These are phyloP conservation scores for Gomphus bonarii DNA, from an alignment of 1,284 basidiomycete species.

Conservation along the genomic window DNA sequence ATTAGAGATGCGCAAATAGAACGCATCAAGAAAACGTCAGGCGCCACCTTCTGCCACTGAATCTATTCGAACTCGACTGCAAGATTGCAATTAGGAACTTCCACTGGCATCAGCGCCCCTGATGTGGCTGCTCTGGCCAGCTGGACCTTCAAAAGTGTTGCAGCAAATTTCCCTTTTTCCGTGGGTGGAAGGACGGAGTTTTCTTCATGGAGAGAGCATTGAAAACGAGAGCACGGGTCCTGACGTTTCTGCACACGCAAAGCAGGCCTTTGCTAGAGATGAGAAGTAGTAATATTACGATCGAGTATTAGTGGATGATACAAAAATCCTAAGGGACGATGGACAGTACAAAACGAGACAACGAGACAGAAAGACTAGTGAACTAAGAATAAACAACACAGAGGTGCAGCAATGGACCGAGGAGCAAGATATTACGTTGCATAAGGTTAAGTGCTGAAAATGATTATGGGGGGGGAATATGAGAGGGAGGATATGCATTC, in stretches of 20 bases:
- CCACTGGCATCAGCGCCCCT: slow-evolving; percentile 5
- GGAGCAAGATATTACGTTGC: background rate
- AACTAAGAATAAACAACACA: background rate
- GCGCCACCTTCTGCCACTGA: slow-evolving; percentile 16
- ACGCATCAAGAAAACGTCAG: background rate
- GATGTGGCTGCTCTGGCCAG: slow-evolving; percentile 60
- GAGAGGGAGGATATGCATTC: background rate
- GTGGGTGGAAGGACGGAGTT: slow-evolving; percentile 29
- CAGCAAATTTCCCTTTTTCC: slow-evolving; percentile 67
- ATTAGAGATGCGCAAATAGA: background rate
- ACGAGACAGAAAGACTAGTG: slow-evolving; percentile 11
- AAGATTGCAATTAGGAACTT: slow-evolving; percentile 5
- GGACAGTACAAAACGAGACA: slow-evolving; percentile 7
- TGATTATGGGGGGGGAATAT: no score
- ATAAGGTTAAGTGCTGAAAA: background rate
- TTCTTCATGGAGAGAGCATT: background rate
- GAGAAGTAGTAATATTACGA: slow-evolving; percentile 24
- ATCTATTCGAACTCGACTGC: slow-evolving; percentile 14
- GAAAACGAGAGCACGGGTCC: background rate
- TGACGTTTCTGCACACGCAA: slow-evolving; percentile 63
- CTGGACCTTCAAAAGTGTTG: slow-evolving; percentile 62
- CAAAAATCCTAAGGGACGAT: background rate
- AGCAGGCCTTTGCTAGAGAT: slow-evolving; percentile 65
- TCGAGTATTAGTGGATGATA: background rate
- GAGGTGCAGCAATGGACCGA: background rate